Evolutionary conservation across 345 rosid species (phyloP).

Genomic region (Brassica carinata): DNA sequence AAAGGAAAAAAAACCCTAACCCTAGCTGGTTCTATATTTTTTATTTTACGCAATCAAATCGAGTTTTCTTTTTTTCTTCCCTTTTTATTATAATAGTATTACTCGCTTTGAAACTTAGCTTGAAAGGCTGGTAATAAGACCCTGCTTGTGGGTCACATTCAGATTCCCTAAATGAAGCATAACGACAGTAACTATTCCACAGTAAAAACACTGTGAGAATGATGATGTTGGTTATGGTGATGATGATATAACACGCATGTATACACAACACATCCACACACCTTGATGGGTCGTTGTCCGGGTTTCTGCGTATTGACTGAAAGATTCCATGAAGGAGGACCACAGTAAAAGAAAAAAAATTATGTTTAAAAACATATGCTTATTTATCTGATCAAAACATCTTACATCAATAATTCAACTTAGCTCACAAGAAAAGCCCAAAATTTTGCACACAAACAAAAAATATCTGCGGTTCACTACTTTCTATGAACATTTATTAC

Average conservation of each 20-base stretch:
- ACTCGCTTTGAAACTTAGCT: conserved; percentile 41
- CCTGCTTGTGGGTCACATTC: conserved; percentile 42
- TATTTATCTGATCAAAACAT: conserved; percentile 11
- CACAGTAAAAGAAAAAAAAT: conserved; percentile 30
- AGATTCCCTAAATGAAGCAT: conserved; percentile 39
- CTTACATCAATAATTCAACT: conserved; percentile 17
- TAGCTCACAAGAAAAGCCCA: background rate
- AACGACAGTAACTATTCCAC: conserved; percentile 39
- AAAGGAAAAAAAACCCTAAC: conserved; percentile 23
- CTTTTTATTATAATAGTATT: background rate
- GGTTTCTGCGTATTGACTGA: conserved; percentile 44
- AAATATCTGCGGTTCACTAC: conserved; percentile 21
- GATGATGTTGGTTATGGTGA: conserved; percentile 10
- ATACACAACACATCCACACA: conserved; percentile 24
- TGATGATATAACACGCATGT: conserved; percentile 15
- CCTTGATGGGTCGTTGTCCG: conserved; percentile 43
- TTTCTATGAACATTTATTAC: conserved; percentile 41
- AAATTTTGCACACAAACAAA: background rate
- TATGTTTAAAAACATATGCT: conserved; percentile 7
- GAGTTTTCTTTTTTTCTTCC: background rate
- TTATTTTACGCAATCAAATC: conserved; percentile 21
- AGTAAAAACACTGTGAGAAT: conserved; percentile 38
- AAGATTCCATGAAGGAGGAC: conserved; percentile 45
- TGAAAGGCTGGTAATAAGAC: conserved; percentile 41
- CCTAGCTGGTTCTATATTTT: conserved; percentile 24